A percentile compares a stretch with the other conserved stretches of the same genome.
Evolutionary conservation across 192 early-diverging fungal genomes (phyloP).

Genomic region (Umbelopsis vinacea): DNA sequence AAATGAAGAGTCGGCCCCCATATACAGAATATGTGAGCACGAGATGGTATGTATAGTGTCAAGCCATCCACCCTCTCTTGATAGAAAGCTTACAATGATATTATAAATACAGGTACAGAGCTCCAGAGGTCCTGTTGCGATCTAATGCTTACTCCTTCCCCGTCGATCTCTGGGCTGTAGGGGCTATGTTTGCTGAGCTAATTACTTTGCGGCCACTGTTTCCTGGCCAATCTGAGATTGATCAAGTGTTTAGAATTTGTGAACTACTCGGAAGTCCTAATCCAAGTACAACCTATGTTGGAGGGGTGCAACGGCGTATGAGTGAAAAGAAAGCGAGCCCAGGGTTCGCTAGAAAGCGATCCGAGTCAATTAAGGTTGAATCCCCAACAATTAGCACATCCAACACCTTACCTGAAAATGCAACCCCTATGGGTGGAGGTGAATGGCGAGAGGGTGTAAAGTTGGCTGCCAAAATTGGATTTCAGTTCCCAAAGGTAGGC

Average conservation of each 20-base stretch:
- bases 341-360: slow-evolving; percentile 29
- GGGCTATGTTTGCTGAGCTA: slow-evolving; percentile 92
- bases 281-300: background rate
- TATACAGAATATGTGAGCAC: slow-evolving; percentile 98
- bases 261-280: slow-evolving; percentile 78
- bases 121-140: slow-evolving; percentile 91
- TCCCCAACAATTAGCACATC: background rate
- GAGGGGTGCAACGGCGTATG: slow-evolving; percentile 21
- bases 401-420: background rate
- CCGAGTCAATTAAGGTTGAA: slow-evolving; percentile 21
- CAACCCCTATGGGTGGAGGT: slow-evolving; percentile 40
- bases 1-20: slow-evolving; percentile 86
- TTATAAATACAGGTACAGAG: slow-evolving; percentile 75
- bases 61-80: background rate
- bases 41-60: slow-evolving; percentile 72
- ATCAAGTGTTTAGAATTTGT: slow-evolving; percentile 89
- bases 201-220: slow-evolving; percentile 87
- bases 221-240: slow-evolving; percentile 92
- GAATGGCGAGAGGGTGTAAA: slow-evolving; percentile 79
- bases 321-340: slow-evolving; percentile 27
- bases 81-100: background rate
- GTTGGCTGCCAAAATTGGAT: slow-evolving; percentile 69
- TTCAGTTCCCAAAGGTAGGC: slow-evolving; percentile 61
- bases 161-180: slow-evolving; percentile 97
- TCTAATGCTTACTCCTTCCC: slow-evolving; percentile 85